Evolutionary conservation across 352 stramenopile genomes (phyloP).

Genomic region (Salisapilia sapeloensis): DNA sequence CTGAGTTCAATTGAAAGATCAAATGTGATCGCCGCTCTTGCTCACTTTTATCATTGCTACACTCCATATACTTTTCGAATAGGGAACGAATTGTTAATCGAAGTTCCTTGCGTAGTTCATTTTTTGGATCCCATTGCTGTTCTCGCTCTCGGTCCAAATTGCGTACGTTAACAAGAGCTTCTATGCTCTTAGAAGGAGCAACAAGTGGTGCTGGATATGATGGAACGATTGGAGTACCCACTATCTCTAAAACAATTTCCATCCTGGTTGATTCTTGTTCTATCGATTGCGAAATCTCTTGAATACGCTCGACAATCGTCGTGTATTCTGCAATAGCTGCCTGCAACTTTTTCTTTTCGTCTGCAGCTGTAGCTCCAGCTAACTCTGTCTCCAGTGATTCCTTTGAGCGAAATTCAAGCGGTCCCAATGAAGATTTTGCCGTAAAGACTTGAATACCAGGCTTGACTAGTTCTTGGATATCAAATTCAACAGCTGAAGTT

Average conservation of each 20-base stretch:
- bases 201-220: constrained; percentile 12
- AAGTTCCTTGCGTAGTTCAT: constrained; percentile 39
- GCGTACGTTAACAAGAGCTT: constrained; percentile 29
- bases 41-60: constrained; percentile 4
- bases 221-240: constrained; percentile 16
- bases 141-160: constrained; percentile 27
- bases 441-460: constrained; percentile 14
- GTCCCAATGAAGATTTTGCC: too few relatives aligned
- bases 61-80: constrained; percentile 45
- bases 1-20: constrained; percentile 60
- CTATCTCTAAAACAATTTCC: constrained; percentile 10
- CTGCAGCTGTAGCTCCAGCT: constrained; percentile 16
- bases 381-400: constrained; percentile 44
- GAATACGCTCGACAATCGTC: constrained; percentile 8
- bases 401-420: constrained; percentile 13
- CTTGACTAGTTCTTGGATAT: constrained; percentile 14
- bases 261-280: constrained; percentile 11
- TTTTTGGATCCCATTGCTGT: constrained; percentile 15
- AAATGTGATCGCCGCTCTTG: constrained; percentile 12
- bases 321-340: constrained; percentile 36
- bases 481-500: constrained; percentile 11
- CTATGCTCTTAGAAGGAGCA: constrained; percentile 11
- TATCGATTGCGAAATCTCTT: constrained; percentile 9
- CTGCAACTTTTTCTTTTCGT: constrained; percentile 69
- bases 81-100: constrained; percentile 28